These are phyloP conservation scores for Calophaca sinica DNA, from an alignment of 306 rosid species.

Conservation along the genomic window DNA sequence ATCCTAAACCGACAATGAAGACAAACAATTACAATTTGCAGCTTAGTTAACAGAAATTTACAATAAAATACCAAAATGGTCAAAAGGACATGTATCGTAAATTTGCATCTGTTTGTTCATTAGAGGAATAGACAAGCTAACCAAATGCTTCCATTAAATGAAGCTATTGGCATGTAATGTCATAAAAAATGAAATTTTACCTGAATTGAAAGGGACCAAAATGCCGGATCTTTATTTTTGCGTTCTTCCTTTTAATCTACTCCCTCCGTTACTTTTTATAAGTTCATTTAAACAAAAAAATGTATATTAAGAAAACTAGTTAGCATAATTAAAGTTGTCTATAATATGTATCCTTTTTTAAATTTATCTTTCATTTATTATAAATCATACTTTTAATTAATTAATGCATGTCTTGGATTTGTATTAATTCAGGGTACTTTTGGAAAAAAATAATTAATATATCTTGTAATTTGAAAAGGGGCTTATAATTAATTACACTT, in stretches of 20 bases:
- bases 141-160: slow-evolving; percentile 38
- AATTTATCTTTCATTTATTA: no score
- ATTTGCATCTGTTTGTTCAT: slow-evolving; percentile 28
- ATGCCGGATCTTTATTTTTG: background rate
- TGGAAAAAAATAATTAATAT: no score
- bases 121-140: slow-evolving; percentile 39
- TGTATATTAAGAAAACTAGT: no score
- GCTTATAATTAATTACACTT: no score
- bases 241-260: slow-evolving; percentile 18
- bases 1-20: slow-evolving; percentile 21
- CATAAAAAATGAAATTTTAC: slow-evolving; percentile 44
- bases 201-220: slow-evolving; percentile 46
- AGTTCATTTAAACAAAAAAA: no score
- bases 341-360: no score
- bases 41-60: slow-evolving; percentile 2
- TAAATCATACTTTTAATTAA: no score
- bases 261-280: no score
- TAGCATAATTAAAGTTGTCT: no score
- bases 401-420: no score
- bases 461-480: no score
- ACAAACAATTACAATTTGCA: slow-evolving; percentile 15
- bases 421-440: no score
- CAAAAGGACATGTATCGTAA: slow-evolving; percentile 28
- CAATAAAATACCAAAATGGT: slow-evolving; percentile 1
- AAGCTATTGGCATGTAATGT: slow-evolving; percentile 33